Percentiles rank a stretch among this genome's conserved stretches.
Evolutionary conservation across 2,329 filamentous ascomycete species (phyloP).

Genomic region (Magnaporthiopsis incrustans): DNA sequence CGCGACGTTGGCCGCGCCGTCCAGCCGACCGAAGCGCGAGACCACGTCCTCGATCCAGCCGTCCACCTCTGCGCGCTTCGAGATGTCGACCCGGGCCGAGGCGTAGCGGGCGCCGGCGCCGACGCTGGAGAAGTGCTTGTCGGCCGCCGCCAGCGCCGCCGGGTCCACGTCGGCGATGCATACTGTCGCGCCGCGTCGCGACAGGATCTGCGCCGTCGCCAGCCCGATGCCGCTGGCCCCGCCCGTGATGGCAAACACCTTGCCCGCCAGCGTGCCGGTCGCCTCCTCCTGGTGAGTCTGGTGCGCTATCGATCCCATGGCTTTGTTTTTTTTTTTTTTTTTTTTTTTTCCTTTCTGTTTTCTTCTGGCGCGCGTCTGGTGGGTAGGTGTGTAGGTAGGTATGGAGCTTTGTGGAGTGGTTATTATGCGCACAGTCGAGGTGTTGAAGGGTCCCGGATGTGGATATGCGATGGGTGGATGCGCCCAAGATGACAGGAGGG

Average conservation of each 20-base stretch:
- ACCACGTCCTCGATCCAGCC: conserved; percentile 39
- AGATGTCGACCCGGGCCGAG: conserved; percentile 38
- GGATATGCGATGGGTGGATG: background rate
- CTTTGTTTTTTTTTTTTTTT: background rate
- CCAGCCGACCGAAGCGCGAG: conserved; percentile 41
- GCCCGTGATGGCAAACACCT: conserved; percentile 39
- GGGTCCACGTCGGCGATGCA: conserved; percentile 30
- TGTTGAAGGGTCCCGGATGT: background rate
- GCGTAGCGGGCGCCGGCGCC: conserved; percentile 19
- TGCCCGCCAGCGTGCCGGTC: conserved; percentile 15
- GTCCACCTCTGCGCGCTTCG: conserved; percentile 38
- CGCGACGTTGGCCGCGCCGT: conserved; percentile 48
- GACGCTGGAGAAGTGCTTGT: conserved; percentile 20
- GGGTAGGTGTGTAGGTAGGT: background rate
- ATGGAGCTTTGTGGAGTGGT: background rate
- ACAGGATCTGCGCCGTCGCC: conserved; percentile 29
- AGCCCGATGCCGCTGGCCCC: conserved; percentile 29
- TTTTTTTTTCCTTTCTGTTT: background rate
- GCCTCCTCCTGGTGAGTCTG: background rate
- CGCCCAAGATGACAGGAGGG: background rate
- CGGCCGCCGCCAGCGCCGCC: conserved; percentile 20
- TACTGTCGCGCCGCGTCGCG: conserved; percentile 27
- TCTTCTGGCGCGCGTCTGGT: no score
- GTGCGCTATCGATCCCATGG: conserved; percentile 4
- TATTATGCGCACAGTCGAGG: background rate